Evolutionary conservation across 78 protist species (phyloP).

Genomic region (Capsaspora owczarzaki): DNA sequence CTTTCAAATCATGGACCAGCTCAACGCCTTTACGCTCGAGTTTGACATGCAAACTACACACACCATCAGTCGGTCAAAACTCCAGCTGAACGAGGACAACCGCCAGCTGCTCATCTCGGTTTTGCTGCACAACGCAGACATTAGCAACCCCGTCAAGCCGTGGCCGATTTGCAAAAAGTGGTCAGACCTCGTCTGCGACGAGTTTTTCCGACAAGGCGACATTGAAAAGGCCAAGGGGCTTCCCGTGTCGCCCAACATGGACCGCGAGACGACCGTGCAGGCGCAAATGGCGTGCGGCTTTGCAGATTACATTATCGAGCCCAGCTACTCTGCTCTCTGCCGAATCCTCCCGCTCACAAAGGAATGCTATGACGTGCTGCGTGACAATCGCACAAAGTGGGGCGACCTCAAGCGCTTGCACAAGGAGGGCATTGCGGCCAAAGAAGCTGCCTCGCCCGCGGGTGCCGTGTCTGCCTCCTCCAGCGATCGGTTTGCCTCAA

Average conservation of each 20-base stretch:
- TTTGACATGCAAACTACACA: neutral
- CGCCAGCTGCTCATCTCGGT: neutral
- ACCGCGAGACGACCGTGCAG: neutral
- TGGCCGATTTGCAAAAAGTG: conserved; percentile 5
- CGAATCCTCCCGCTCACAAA: neutral
- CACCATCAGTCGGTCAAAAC: neutral
- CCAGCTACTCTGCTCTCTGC: conserved; percentile 7
- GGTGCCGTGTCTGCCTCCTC: too few species aligned
- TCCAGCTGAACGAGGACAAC: neutral
- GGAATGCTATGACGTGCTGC: neutral
- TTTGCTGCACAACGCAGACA: conserved; percentile 31
- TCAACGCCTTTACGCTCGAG: neutral
- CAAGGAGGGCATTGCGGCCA: too few species aligned
- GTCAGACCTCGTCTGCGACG: conserved; percentile 34
- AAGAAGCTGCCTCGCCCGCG: too few species aligned
- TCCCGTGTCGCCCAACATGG: conserved; percentile 30
- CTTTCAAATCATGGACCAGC: neutral
- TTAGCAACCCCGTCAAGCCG: conserved; percentile 34
- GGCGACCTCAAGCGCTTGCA: neutral
- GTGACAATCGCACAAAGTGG: neutral
- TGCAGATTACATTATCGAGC: conserved; percentile 14
- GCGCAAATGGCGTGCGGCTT: conserved; percentile 1
- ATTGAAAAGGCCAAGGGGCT: conserved; percentile 2
- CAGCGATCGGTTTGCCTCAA: too few species aligned
- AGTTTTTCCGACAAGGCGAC: conserved; percentile 58